Conservation (phyloP, 2,329 filamentous ascomycete genomes). For the Aschersonia sp. region DNA sequence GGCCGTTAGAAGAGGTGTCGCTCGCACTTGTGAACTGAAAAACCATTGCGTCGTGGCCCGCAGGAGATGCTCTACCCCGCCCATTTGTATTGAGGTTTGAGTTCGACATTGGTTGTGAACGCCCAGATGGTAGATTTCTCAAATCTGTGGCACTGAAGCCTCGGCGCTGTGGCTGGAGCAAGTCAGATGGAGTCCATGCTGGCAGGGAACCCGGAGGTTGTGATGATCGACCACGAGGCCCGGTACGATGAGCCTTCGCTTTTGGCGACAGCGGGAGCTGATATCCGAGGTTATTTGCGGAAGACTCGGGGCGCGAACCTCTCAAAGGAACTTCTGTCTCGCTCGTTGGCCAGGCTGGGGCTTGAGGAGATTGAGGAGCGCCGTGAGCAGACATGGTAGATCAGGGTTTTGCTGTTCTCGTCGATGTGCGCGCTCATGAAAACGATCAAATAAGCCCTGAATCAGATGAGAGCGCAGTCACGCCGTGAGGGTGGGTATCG, state of each 20-base stretch:
- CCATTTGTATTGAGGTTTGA: not conserved
- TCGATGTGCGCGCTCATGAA: too few relatives aligned
- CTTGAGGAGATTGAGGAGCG: slow-evolving; percentile 2
- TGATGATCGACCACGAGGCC: slow-evolving; percentile 13
- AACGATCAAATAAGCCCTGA: not conserved
- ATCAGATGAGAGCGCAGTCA: slow-evolving; percentile 1
- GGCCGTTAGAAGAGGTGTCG: slow-evolving; percentile 17
- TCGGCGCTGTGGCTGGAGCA: slow-evolving; percentile 23
- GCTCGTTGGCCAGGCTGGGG: slow-evolving; percentile 3
- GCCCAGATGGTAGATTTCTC: slow-evolving; percentile 11
- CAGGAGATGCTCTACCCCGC: slow-evolving; percentile 7
- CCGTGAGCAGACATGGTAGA: slow-evolving; percentile 6
- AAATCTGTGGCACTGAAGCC: slow-evolving; percentile 13
- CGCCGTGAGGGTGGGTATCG: slow-evolving; percentile 1
- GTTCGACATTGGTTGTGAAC: slow-evolving; percentile 5
- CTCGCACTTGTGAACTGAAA: slow-evolving; percentile 28
- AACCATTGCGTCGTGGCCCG: slow-evolving; percentile 15
- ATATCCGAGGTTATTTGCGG: not conserved
- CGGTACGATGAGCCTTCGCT: slow-evolving; percentile 1
- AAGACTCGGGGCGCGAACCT: slow-evolving; percentile 2
- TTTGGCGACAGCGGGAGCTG: not conserved
- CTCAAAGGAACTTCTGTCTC: slow-evolving; percentile 3
- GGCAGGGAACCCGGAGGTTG: slow-evolving; percentile 12
- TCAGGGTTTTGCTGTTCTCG: not conserved
- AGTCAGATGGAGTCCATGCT: slow-evolving; percentile 25